Base-by-base conservation (phyloP, 192 early-diverging fungal species). In the Phycomyces blakesleeanus region DNA sequence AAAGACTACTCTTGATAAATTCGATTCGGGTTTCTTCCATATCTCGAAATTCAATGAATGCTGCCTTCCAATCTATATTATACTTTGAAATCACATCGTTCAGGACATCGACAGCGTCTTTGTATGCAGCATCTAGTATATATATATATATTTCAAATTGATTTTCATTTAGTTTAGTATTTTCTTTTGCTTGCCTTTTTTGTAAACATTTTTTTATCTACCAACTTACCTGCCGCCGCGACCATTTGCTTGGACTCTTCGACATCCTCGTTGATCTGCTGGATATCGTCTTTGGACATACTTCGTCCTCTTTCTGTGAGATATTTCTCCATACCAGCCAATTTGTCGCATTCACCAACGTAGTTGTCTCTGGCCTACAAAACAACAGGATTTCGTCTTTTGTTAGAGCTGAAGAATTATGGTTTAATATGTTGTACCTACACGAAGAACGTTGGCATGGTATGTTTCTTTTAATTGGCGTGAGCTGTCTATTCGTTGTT, bases 21-120 rank as follows among this genome's bases (percentile, higher is more conserved):
- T 85, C 81, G 2, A 92, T 76, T 40, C 89, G 71, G 55, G 89
- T 81, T 72, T 90, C 88, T 74, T 90, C 89, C 26, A 91, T 51
- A 7, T 75, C 24, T 74, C 81, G 80, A 42, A 79, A 84, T 72
- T 69, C 70, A 71, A 81, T 76, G 53, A 79, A 79, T 0, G 71
- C 69, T 9, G 49, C 58, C 22, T 64, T 64, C 83, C 83, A 85
- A 26, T 85, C 81, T 0, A 66, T 27, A 12, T 74, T 73, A 79
- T 81, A 85, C 18, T 68, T 81, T 41, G 79, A 61, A 14, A 69
- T 79, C 8, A 72, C 60, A 20, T 66, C 67, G 16, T 69, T 65
- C 11, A 73, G 37, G 9, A 55, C 61, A 0, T 82, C 74, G 58
- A 76, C 64, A 53, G 69, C 69, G 21, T 72, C 55, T 51, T 74